Base-by-base conservation (phyloP, 192 early-diverging fungal species). In the Radiomyces spectabilis region DNA sequence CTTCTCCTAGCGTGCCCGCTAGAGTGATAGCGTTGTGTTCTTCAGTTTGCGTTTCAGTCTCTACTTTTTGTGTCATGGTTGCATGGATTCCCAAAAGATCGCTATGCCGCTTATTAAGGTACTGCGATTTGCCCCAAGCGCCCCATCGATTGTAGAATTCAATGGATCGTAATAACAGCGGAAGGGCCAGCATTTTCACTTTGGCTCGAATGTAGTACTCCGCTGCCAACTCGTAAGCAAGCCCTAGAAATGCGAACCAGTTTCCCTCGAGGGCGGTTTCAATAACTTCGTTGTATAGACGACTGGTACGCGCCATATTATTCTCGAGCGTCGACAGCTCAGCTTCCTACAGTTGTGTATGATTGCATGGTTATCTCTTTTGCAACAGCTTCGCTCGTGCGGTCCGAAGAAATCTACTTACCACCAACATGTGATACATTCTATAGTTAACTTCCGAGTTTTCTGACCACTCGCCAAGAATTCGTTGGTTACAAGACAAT, bases 401-500 rank as follows among this genome's bases (percentile, higher is more conserved):
- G n/a, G n/a, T n/a, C n/a, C n/a, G n/a, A n/a, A n/a, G n/a, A n/a
- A n/a, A n/a, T n/a, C n/a, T 30, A 60, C 58, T 42, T 53, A 61
- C 59, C 13, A 61, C 51, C 13, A 61, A 3, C 9, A 18, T 54
- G 19, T 54, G 51, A 21, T 54, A 61, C 59, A 61, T 61, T 2
- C 47, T 25, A 46, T 61, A 61, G 22, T 61, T 61, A 4, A 61
- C 50, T 54, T 52, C 52, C 3, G 59, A 61, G 31, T 61, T 50
- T 2, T 48, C 49, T 6, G 59, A 50, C 10, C 32, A 41, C 29
- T 45, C 22, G 10, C 16, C 13, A 16, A 61, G 19, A 5, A 55
- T 25, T 16, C 32, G 21, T 18, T 53, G 29, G 16, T 37, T 38
- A 15, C 32, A 32, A 18, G 18, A 8, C 24, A 61, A 19, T 29